phyloP scores from a whole-genome alignment of 2,329 filamentous ascomycete genomes.

The Fusarium sp. region DNA sequence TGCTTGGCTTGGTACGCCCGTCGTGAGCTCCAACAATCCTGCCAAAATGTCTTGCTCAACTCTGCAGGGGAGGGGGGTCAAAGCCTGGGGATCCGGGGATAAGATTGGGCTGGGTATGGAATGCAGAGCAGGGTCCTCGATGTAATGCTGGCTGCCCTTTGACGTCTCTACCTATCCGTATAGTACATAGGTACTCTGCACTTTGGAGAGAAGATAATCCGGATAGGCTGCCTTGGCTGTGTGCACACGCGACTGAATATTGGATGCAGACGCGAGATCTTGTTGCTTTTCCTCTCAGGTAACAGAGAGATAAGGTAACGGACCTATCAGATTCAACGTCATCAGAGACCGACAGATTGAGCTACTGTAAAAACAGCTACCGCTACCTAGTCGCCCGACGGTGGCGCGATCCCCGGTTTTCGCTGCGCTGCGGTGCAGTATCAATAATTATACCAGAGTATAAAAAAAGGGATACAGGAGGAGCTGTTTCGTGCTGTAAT shows the following conservation, averaged over 20 bases:
- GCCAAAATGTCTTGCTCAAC: conserved; percentile 22
- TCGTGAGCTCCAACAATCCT: conserved; percentile 27
- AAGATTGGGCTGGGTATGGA: conserved; percentile 33
- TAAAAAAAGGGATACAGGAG: neutral
- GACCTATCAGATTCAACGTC: conserved; percentile 62
- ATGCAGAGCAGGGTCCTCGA: conserved; percentile 20
- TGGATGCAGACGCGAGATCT: conserved; percentile 13
- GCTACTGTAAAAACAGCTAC: conserved; percentile 26
- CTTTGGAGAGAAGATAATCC: conserved; percentile 21
- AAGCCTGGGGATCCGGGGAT: conserved; percentile 41
- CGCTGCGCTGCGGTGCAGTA: conserved; percentile 13
- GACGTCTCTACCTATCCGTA: conserved; percentile 2
- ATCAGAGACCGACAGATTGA: conserved; percentile 50
- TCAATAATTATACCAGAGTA: conserved; percentile 14
- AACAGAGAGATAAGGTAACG: conserved; percentile 64
- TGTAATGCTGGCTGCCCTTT: conserved; percentile 20
- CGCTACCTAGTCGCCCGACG: conserved; percentile 25
- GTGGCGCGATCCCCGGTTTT: conserved; percentile 29
- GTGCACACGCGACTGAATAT: conserved; percentile 8
- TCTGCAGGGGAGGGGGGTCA: conserved; percentile 29
- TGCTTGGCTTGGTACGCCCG: conserved; percentile 37
- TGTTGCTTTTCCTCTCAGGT: conserved; percentile 51
- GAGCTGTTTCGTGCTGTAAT: conserved; percentile 3
- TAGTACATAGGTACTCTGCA: neutral
- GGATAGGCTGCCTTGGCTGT: conserved; percentile 12